Base-by-base conservation (phyloP, 164 flowering plant genomes). In the Vitis rotundifolia region DNA sequence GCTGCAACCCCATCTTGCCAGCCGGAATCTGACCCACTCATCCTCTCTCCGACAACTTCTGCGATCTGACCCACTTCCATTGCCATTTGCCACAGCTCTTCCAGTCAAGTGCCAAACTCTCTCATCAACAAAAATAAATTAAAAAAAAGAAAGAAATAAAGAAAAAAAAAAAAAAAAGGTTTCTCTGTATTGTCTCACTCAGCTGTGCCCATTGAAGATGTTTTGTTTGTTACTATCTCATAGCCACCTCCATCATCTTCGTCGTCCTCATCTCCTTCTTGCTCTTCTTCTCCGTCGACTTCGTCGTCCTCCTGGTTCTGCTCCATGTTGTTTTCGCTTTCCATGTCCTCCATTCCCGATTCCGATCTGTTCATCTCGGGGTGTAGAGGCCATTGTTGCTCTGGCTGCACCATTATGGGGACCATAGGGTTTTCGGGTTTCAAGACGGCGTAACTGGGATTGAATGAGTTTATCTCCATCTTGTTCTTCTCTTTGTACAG, bases 321-420 rank as follows among this genome's bases (percentile, higher is more conserved):
- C 7, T 70, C 76, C 48, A 57, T 66, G 15, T 73, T 75, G 3
- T 66, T 11, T 63, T 75, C 78, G 13, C 78, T 58, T 37, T 66
- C 78, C 50, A 59, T 19, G 7, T 78, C 77, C 16, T 82, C 79
- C 66, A 54, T 61, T 3, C 2, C 64, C 7, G 61, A 28, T 5
- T 79, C 68, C 10, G 11, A 15, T 37, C 49, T 57, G 73, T 37
- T 63, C 76, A 11, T 59, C 26, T 2, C 26, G 52, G 73, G 19
- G 5, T 67, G 77, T 1, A 73, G 81, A 6, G 87, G 90, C 92
- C 89, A 86, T 65, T 86, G 90, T 74, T 86, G 90, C 73, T 86
- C 89, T 2, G 89, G 89, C 26, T 63, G 76, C 0, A 79, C 88
- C 91, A 86, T 84, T 14, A 84, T 69, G 3, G 90, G 89, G 53